Conservation (phyloP, 768 basidiomycete species). For the Suillus spraguei region DNA sequence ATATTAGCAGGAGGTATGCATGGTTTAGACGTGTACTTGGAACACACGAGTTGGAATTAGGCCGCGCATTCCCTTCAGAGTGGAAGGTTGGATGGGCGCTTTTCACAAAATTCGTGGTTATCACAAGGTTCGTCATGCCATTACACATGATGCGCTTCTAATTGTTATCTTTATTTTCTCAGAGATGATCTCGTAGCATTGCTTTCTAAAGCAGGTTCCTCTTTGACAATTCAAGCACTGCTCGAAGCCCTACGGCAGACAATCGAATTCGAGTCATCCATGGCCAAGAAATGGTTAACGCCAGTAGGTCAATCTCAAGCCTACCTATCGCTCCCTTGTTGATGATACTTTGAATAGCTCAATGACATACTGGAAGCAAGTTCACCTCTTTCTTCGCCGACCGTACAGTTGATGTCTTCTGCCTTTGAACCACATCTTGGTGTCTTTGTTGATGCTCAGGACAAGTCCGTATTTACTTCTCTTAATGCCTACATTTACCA, state of each 20-base stretch:
- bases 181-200: slow-evolving; percentile 86
- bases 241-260: slow-evolving; percentile 88
- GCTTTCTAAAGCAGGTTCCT: slow-evolving; percentile 74
- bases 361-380: slow-evolving; percentile 63
- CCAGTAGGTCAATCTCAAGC: slow-evolving; percentile 46
- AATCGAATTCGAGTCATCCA: slow-evolving; percentile 82
- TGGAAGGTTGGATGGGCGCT: slow-evolving; percentile 89
- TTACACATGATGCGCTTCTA: background rate
- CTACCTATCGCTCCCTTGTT: background rate
- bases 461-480: slow-evolving; percentile 67
- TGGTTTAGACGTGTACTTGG: slow-evolving; percentile 91
- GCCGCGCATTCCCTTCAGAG: slow-evolving; percentile 76
- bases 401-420: slow-evolving; percentile 74
- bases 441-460: slow-evolving; percentile 95
- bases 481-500: background rate
- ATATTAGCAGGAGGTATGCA: slow-evolving; percentile 87
- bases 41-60: slow-evolving; percentile 86
- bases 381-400: slow-evolving; percentile 50
- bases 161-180: slow-evolving; percentile 6
- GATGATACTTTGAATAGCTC: slow-evolving; percentile 43
- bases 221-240: slow-evolving; percentile 73
- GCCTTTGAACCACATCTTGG: slow-evolving; percentile 92
- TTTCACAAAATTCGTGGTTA: slow-evolving; percentile 84
- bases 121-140: slow-evolving; percentile 66
- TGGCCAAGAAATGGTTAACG: slow-evolving; percentile 81